Conservation (phyloP, 106 monocot genomes). For the Dendrobium chrysotoxum region DNA sequence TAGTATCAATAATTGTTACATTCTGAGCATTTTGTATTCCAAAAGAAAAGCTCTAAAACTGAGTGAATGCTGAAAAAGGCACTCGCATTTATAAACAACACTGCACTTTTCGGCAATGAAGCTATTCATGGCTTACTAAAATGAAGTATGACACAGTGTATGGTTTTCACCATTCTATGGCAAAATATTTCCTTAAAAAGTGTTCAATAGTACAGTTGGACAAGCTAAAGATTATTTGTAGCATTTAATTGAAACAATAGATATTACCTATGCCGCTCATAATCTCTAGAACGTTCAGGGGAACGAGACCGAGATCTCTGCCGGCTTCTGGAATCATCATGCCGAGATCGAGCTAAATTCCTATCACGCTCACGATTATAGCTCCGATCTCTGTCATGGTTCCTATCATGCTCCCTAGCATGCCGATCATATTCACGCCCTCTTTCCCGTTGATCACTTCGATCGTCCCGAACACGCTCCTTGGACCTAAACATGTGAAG, state of each 20-base stretch:
- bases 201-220: too few species aligned
- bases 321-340: constrained; percentile 45
- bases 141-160: background rate
- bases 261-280: constrained; percentile 60
- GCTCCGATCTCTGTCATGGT: constrained; percentile 40
- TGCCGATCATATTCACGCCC: constrained; percentile 45
- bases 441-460: constrained; percentile 21
- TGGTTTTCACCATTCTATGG: background rate
- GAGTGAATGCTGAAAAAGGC: background rate
- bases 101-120: too few species aligned
- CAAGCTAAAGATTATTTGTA: background rate
- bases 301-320: constrained; percentile 66
- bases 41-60: background rate
- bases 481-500: constrained; percentile 34
- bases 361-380: constrained; percentile 31
- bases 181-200: background rate
- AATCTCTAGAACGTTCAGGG: constrained; percentile 43
- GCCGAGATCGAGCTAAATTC: constrained; percentile 32
- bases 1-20: too few species aligned
- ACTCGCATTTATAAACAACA: too few species aligned
- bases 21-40: background rate
- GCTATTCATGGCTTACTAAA: too few species aligned
- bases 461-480: constrained; percentile 41
- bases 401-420: constrained; percentile 41
- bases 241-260: background rate